Conservation (phyloP, 208 protist species). For the Leishmania tarentolae region DNA sequence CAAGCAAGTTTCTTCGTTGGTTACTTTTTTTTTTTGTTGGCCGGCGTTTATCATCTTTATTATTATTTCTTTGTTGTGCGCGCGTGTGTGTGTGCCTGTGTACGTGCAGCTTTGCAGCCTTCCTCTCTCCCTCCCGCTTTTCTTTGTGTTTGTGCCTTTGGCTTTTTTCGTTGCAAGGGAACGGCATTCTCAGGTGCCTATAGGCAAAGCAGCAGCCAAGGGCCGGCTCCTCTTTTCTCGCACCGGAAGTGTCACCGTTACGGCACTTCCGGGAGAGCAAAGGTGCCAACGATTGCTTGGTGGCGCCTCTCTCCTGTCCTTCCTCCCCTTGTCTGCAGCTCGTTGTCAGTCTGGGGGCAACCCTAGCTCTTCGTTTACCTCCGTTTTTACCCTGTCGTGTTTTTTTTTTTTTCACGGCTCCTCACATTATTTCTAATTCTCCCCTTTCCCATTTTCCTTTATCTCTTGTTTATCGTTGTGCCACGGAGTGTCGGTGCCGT, state of each 20-base stretch:
- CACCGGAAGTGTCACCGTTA: neutral
- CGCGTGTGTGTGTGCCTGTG: too few relatives aligned
- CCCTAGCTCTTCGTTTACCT: neutral
- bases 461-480: too few relatives aligned
- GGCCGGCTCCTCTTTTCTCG: neutral
- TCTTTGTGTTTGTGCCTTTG: neutral
- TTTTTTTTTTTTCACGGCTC: too few relatives aligned
- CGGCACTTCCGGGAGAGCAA: neutral
- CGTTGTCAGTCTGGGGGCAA: neutral
- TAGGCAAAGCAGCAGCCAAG: neutral
- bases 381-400: neutral
- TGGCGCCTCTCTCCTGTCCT: neutral
- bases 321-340: neutral
- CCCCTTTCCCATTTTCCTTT: too few relatives aligned
- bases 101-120: neutral
- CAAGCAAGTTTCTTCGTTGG: neutral
- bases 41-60: neutral
- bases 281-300: neutral
- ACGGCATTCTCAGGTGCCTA: neutral
- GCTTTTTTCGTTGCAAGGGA: neutral
- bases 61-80: neutral
- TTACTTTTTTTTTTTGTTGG: too few relatives aligned
- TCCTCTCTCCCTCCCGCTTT: conserved; percentile 1
- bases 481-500: neutral
- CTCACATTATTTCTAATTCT: too few relatives aligned